Percentiles rank a stretch among this genome's conserved stretches.
These are phyloP conservation scores for Aspergillus bombycis DNA, from an alignment of 2,329 filamentous ascomycete species.

Conservation along the genomic window DNA sequence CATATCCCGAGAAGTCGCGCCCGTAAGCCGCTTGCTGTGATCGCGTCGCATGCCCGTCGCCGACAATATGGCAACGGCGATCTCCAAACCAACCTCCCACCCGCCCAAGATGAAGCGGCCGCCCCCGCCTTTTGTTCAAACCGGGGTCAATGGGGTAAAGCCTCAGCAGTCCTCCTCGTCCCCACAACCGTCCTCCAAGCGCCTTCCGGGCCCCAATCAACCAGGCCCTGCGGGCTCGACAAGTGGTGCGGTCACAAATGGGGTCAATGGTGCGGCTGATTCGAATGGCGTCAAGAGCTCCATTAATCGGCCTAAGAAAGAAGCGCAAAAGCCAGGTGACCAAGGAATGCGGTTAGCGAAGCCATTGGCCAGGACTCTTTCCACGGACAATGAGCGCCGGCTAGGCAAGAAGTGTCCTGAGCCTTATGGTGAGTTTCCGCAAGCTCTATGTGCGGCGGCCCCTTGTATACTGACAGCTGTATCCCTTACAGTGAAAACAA, in stretches of 20 bases:
- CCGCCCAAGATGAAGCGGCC: conserved; percentile 69
- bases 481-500: conserved; percentile 65
- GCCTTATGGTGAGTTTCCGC: conserved; percentile 46
- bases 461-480: conserved; percentile 22
- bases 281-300: conserved; percentile 30
- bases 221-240: conserved; percentile 50
- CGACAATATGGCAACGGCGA: conserved; percentile 47
- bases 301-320: conserved; percentile 61
- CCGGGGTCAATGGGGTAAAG: conserved; percentile 60
- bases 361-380: conserved; percentile 35
- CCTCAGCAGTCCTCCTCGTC: conserved; percentile 64
- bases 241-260: conserved; percentile 47
- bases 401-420: conserved; percentile 44
- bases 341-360: conserved; percentile 36
- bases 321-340: conserved; percentile 50
- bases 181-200: conserved; percentile 57
- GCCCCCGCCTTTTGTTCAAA: conserved; percentile 66
- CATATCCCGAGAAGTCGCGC: conserved; percentile 31
- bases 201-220: conserved; percentile 58
- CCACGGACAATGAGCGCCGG: conserved; percentile 37
- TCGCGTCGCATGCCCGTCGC: conserved; percentile 24
- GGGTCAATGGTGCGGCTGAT: conserved; percentile 37
- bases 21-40: conserved; percentile 18
- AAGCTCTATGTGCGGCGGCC: conserved; percentile 14
- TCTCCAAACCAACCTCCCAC: conserved; percentile 48